Base-by-base conservation (phyloP, 2,329 filamentous ascomycete species). In the Blastomyces percursus region DNA sequence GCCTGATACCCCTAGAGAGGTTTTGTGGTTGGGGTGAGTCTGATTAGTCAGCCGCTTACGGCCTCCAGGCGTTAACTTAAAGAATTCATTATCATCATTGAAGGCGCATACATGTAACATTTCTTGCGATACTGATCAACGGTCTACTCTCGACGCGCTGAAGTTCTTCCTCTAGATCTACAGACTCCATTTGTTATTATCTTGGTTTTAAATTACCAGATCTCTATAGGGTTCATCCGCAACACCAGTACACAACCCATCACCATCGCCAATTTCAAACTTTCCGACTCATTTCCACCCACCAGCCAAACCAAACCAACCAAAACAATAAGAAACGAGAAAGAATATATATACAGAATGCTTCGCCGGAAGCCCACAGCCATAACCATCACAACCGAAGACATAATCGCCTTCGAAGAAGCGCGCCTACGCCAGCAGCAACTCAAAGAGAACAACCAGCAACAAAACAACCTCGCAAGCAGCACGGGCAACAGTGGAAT, bases 311-410 rank as follows among this genome's bases (percentile, higher is more conserved):
- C 35, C 35, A 57, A 57, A 38, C 9, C n/a, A 57, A 42, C 2
- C n/a, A 12, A 42, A 16, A 40, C 14, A 27, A 42, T 8, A 42
- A 9, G 5, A 42, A 21, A 55, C 16, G 12, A n/a, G 32, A 9
- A 42, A 42, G 16, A 57, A 14, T 24, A 40, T 24, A 38, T 9
- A 21, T 9, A 57, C 32, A 42, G 32, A 30, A 81, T 81, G 79
- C 77, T 81, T 63, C 79, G 79, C 65, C 77, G 79, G 64, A 79
- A 79, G 66, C 79, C 79, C 35, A 81, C 79, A 27, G 76, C 78
- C n/a, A 77, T 81, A 54, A 76, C 78, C 52, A 72, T 81, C 27
- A 80, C 79, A 0, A 71, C 75, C 3, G 79, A 80, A 70, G 79
- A 81, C 65, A 70, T 81, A 32, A 69, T 74, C 19, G 67, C 75